phyloP scores from a whole-genome alignment of 2,329 filamentous ascomycete genomes.

The Monosporascus sp. region DNA sequence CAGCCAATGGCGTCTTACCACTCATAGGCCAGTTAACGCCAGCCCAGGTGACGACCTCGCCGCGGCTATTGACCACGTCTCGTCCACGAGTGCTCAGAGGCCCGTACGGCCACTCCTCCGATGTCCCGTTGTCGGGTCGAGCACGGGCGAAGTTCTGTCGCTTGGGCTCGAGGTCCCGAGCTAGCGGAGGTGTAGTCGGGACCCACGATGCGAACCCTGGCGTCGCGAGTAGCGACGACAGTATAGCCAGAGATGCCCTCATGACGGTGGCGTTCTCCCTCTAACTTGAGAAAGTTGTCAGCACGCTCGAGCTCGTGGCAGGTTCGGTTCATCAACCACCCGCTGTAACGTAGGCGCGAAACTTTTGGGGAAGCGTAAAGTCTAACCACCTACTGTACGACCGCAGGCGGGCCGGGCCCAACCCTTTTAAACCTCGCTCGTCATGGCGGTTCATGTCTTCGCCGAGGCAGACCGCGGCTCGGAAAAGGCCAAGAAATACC shows the following conservation, averaged over 20 bases:
- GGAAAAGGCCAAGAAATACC: too few species aligned
- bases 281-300: not conserved
- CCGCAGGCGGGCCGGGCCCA: too few species aligned
- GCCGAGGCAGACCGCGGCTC: too few species aligned
- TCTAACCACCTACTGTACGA: too few species aligned
- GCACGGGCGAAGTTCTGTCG: constrained; percentile 6
- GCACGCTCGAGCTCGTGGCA: too few species aligned
- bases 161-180: constrained; percentile 5
- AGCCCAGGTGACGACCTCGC: constrained; percentile 31
- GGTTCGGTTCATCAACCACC: too few species aligned
- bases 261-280: not conserved
- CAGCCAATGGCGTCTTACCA: constrained; percentile 12
- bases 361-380: too few species aligned
- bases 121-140: constrained; percentile 13
- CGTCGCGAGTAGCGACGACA: constrained; percentile 11
- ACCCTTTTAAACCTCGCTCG: too few species aligned
- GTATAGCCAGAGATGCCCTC: constrained; percentile 6
- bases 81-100: constrained; percentile 33
- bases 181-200: constrained; percentile 3
- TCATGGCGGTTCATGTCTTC: too few species aligned
- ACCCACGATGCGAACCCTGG: constrained; percentile 13
- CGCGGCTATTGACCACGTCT: constrained; percentile 32
- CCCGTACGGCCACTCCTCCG: constrained; percentile 29
- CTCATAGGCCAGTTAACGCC: constrained; percentile 34
- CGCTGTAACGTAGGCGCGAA: too few species aligned